Conservation (phyloP, 2,329 filamentous ascomycete species). For the Monilinia aucupariae region DNA sequence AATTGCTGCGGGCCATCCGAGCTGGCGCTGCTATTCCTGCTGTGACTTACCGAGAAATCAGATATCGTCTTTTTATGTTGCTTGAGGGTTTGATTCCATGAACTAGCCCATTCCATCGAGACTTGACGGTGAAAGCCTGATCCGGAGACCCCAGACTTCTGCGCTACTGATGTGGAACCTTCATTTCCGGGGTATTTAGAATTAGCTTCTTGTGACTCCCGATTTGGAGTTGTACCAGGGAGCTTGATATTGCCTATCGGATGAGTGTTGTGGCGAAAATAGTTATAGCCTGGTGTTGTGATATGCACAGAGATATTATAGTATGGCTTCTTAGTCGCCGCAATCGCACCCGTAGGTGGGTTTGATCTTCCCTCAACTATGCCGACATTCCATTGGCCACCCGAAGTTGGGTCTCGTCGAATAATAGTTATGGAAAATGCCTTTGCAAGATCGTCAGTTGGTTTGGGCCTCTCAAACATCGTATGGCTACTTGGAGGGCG, state of each 20-base stretch:
- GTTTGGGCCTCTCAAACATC: conserved; percentile 13
- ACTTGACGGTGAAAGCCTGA: conserved; percentile 47
- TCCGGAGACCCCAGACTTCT: conserved; percentile 10
- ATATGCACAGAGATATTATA: conserved; percentile 34
- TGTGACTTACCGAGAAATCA: conserved; percentile 23
- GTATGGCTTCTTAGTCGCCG: conserved; percentile 38
- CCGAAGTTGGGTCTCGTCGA: conserved; percentile 64
- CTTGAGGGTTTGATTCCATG: conserved; percentile 27
- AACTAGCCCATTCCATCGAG: conserved; percentile 43
- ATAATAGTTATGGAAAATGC: conserved; percentile 49
- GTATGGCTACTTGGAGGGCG: conserved; percentile 12
- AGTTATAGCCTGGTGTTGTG: conserved; percentile 34
- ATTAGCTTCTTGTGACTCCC: background rate
- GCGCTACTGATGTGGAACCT: conserved; percentile 1
- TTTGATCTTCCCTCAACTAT: conserved; percentile 44
- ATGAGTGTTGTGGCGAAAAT: conserved; percentile 26
- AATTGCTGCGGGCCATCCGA: conserved; percentile 11
- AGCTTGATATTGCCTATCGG: conserved; percentile 7
- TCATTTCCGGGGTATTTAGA: conserved; percentile 7
- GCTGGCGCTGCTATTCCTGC: conserved; percentile 22
- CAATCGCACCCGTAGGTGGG: conserved; percentile 6
- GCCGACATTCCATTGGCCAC: conserved; percentile 71
- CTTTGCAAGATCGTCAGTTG: conserved; percentile 6
- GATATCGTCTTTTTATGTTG: conserved; percentile 29
- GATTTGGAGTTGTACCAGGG: conserved; percentile 6